A percentile compares a stretch with the other conserved stretches of the same genome.
These are phyloP conservation scores for Tetrapisispora taiwanensis DNA, from an alignment of 805 yeast genomes.

Conservation along the genomic window DNA sequence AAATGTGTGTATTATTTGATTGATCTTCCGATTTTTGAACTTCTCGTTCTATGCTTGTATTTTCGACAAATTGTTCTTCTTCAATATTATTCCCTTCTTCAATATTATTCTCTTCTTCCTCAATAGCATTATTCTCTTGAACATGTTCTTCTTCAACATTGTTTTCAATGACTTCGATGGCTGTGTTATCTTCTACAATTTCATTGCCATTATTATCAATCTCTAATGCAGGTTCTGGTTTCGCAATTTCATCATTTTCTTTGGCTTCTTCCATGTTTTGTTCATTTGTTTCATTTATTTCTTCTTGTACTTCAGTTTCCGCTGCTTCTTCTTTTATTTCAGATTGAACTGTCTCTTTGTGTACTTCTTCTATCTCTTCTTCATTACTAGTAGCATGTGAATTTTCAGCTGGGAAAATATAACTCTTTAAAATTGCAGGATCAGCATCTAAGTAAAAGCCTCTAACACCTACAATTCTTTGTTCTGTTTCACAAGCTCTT, in stretches of 20 bases:
- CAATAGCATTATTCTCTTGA: too few relatives aligned
- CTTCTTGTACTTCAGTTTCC: too few relatives aligned
- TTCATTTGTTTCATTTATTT: background rate
- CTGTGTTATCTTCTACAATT: background rate
- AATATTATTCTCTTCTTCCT: background rate
- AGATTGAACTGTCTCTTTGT: background rate
- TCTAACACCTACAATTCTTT: slow-evolving; percentile 86
- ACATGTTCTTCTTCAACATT: background rate
- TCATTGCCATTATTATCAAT: background rate
- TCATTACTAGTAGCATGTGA: background rate
- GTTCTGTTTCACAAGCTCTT: slow-evolving; percentile 82
- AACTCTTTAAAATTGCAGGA: slow-evolving; percentile 33
- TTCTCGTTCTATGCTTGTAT: background rate
- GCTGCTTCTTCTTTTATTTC: background rate
- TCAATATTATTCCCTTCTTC: background rate
- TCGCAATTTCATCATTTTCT: background rate
- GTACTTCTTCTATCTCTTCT: background rate
- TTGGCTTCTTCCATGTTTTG: background rate
- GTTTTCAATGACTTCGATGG: background rate
- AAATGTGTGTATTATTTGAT: too few relatives aligned
- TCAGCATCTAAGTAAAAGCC: slow-evolving; percentile 63
- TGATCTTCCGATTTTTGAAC: background rate
- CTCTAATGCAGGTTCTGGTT: background rate
- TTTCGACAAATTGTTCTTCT: background rate
- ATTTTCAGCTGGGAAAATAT: slow-evolving; percentile 30